Evolutionary conservation across 2,329 filamentous ascomycete genomes (phyloP).

Genomic region (Stachybotrys chlorohalonatus): DNA sequence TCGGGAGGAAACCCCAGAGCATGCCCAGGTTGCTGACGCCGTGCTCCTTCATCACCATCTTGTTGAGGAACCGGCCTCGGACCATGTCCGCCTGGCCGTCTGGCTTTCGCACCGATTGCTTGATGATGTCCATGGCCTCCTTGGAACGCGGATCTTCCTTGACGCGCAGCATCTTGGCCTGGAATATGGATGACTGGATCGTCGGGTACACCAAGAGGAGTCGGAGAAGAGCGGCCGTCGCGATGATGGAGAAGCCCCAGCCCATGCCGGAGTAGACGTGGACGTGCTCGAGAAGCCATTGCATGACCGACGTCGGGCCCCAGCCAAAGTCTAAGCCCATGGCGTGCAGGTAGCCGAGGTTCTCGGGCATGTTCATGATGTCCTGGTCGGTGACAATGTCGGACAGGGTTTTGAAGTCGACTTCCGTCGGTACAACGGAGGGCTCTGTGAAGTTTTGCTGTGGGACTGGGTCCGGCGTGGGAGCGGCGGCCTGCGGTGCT

Average conservation of each 20-base stretch:
- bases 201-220: conserved; percentile 55
- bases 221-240: conserved; percentile 57
- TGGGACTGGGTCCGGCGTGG: conserved; percentile 11
- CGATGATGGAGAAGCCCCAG: conserved; percentile 72
- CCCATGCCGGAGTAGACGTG: conserved; percentile 68
- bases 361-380: conserved; percentile 56
- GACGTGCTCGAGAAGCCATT: conserved; percentile 73
- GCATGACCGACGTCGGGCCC: conserved; percentile 64
- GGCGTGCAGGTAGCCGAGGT: conserved; percentile 72
- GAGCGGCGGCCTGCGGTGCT: conserved; percentile 7
- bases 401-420: conserved; percentile 23
- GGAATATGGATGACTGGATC: conserved; percentile 22
- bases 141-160: conserved; percentile 43
- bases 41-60: conserved; percentile 27
- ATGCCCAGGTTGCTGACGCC: conserved; percentile 22
- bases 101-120: conserved; percentile 21
- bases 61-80: conserved; percentile 22
- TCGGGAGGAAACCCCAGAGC: conserved; percentile 30
- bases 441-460: conserved; percentile 8
- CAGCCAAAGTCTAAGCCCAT: conserved; percentile 83
- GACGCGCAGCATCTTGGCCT: conserved; percentile 52
- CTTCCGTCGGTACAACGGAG: conserved; percentile 15
- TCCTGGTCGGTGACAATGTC: conserved; percentile 28
- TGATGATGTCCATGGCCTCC: conserved; percentile 39
- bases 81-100: conserved; percentile 30